Evolutionary conservation across 2,329 filamentous ascomycete genomes (phyloP).

Genomic region (Cercospora canescens): DNA sequence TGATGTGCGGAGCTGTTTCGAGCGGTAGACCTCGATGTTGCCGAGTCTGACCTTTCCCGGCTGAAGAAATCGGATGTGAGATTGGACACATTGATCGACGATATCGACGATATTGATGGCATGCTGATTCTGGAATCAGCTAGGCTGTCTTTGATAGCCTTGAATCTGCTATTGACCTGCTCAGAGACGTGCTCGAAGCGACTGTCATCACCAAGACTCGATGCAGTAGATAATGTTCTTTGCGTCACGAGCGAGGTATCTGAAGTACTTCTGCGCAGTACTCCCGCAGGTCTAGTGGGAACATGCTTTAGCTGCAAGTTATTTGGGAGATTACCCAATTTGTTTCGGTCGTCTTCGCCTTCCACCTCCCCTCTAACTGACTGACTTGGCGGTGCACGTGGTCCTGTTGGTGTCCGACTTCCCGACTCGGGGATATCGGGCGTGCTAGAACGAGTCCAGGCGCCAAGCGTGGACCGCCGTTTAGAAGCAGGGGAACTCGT

Average conservation of each 20-base stretch:
- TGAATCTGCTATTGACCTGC: conserved; percentile 84
- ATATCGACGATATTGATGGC: conserved; percentile 53
- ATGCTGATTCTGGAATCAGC: conserved; percentile 77
- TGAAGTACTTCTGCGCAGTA: conserved; percentile 64
- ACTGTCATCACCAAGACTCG: conserved; percentile 80
- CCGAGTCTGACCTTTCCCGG: conserved; percentile 29
- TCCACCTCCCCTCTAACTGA: neutral
- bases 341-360: conserved; percentile 22
- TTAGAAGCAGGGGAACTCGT: neutral
- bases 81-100: conserved; percentile 36
- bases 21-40: conserved; percentile 12
- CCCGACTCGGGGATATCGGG: neutral
- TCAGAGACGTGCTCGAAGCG: conserved; percentile 78
- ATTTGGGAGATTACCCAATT: conserved; percentile 24
- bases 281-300: conserved; percentile 21
- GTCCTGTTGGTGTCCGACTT: neutral
- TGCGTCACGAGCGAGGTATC: conserved; percentile 76
- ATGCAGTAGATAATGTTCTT: conserved; percentile 72
- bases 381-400: neutral
- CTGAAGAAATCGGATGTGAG: conserved; percentile 33
- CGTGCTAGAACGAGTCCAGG: neutral
- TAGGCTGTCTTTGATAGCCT: conserved; percentile 85
- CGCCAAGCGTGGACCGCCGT: neutral
- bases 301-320: conserved; percentile 20
- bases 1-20: neutral